A percentile compares a stretch with the other conserved stretches of the same genome.
Conservation (phyloP, 345 rosid species). For the Euclidium syriacum region DNA sequence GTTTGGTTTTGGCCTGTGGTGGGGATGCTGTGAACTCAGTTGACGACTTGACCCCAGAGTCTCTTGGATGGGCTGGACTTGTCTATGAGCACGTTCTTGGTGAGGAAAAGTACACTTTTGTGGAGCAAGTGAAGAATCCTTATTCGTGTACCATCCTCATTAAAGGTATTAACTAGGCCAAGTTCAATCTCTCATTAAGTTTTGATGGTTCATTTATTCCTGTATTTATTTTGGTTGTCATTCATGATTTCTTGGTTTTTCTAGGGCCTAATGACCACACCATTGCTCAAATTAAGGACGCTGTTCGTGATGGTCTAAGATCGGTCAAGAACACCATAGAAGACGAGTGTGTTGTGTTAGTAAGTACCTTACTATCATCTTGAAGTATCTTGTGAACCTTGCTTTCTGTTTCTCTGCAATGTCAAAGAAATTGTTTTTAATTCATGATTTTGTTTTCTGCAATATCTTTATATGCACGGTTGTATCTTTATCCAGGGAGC, state of each 20-base stretch:
- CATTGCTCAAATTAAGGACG: conserved; percentile 96
- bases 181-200: not conserved
- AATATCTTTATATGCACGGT: not conserved
- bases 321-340: conserved; percentile 94
- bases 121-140: conserved; percentile 87
- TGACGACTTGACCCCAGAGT: conserved; percentile 74
- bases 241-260: not conserved
- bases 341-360: conserved; percentile 90
- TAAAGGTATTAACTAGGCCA: conserved; percentile 58
- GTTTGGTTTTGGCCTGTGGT: conserved; percentile 88
- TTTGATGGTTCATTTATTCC: not conserved
- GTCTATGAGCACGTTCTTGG: conserved; percentile 91
- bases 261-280: conserved; percentile 95
- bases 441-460: not conserved
- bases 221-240: not conserved
- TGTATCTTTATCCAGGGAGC: conserved; percentile 63
- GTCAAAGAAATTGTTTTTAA: conserved; percentile 7
- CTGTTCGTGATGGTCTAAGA: conserved; percentile 95
- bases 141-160: conserved; percentile 85
- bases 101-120: conserved; percentile 91
- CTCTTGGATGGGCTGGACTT: conserved; percentile 97
- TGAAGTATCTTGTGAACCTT: not conserved
- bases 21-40: conserved; percentile 95
- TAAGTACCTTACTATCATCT: conserved; percentile 32
- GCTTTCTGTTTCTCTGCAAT: not conserved